Base-by-base conservation (phyloP, 768 basidiomycete species). In the Termitomyces sp. region DNA sequence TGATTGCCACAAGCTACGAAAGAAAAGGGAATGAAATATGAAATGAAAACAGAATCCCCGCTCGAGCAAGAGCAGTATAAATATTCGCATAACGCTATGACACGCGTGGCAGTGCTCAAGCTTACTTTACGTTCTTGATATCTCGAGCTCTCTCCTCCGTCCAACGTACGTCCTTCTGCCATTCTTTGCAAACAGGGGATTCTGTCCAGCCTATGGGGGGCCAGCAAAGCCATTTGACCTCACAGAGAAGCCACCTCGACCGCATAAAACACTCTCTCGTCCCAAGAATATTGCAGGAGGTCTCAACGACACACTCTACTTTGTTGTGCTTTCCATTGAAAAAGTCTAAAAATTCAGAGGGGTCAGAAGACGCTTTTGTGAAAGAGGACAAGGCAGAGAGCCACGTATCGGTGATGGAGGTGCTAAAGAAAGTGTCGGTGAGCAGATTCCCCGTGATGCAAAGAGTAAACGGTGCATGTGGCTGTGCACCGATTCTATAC, bases 151-250 rank as follows among this genome's bases (percentile, higher is more conserved):
- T 48, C 19, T 49, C 9, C 35, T 48, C 14, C 21, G 12, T 4
- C 47, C 21, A 35, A 23, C 46, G 23, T 37, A 52, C 37, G 42
- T 28, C 23, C 35, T 50, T 42, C 32, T 21, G 14, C 12, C 28
- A 7, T 30, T 32, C 56, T 46, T 34, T 16, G 19, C 34, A 8
- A n/a, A 46, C 43, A 2, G 3, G 2, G 10, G 12, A 9, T 10
- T 7, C 25, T 27, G 7, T 45, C 5, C 7, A 45, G n/a, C 8
- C 14, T 25, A 74, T 74, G 73, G 73, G 72, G 43, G 57, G 66
- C 48, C 63, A 67, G 25, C 73, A 73, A 55, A 70, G 70, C 50
- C 67, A 64, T 48, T 44, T 60, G 28, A 59, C 55, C 27, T 55
- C 62, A 2, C 57, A 61, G 23, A 52, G 44, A 47, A 62, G 58